These are phyloP conservation scores for Ogataea kodamae DNA, from an alignment of 805 yeast species.

Conservation along the genomic window DNA sequence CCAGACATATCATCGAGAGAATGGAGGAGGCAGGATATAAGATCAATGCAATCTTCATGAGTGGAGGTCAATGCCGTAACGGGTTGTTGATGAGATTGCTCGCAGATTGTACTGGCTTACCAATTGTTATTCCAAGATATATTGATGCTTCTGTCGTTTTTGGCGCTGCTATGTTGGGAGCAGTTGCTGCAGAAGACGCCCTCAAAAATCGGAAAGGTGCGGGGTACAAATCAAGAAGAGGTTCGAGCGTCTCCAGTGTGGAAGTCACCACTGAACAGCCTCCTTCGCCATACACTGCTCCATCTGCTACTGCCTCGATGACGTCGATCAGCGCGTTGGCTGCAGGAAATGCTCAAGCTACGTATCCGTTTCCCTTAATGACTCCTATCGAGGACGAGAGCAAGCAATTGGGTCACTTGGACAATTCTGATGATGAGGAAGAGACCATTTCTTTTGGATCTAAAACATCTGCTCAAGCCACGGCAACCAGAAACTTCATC, in stretches of 20 bases:
- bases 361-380: constrained; percentile 50
- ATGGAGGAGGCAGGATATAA: constrained; percentile 79
- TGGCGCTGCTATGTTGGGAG: constrained; percentile 93
- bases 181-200: constrained; percentile 78
- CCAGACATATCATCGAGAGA: constrained; percentile 87
- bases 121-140: constrained; percentile 88
- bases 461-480: constrained; percentile 51
- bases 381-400: constrained; percentile 36
- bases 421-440: constrained; percentile 36
- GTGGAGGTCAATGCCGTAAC: constrained; percentile 97
- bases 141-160: constrained; percentile 97
- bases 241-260: constrained; percentile 26
- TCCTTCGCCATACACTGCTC: constrained; percentile 76
- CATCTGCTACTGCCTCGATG: constrained; percentile 69
- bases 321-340: constrained; percentile 54
- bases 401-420: constrained; percentile 31
- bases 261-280: constrained; percentile 22
- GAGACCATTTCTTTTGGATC: constrained; percentile 58
- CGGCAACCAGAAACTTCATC: constrained; percentile 43
- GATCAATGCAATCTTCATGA: constrained; percentile 74
- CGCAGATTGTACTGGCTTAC: constrained; percentile 90
- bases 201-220: constrained; percentile 29
- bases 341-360: constrained; percentile 31
- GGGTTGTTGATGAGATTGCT: constrained; percentile 81
- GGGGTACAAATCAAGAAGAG: constrained; percentile 25